Base-by-base conservation (phyloP, 2,329 filamentous ascomycete species). In the Tolypocladium tropicale region DNA sequence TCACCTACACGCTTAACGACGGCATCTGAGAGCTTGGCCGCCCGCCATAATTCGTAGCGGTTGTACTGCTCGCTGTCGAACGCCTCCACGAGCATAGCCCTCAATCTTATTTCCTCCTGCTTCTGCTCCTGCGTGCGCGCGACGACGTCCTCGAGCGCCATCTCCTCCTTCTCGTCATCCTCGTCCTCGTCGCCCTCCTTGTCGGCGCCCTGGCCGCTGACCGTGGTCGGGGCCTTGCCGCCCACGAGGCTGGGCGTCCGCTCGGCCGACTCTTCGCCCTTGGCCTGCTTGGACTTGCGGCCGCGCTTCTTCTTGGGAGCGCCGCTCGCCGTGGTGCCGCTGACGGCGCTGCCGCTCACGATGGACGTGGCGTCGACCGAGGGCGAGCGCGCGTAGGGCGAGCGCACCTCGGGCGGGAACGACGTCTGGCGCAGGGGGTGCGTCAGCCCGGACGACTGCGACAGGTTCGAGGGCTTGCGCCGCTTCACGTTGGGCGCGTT, bases 381-480 rank as follows among this genome's bases (percentile, higher is more conserved):
- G 0, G 86, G 86, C 0, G 85, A 89, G 18, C 86, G 81, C 21
- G 77, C 77, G 43, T 78, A 79, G 0, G 81, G 78, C 2, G 81
- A 83, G 25, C 76, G 70, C 36, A 70, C 71, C 55, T 82, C 85
- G 30, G 88, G 88, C 0, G 88, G 87, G 66, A 91, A 94, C 0
- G 88, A 90, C 5, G 90, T 92, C 65, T 91, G 88, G 41, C 89
- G 87, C 2, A 94, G 81, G 1, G 86, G 87, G 61, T 90, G 87
- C 0, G 80, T 76, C 1, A 81, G 80, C 18, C 66, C 62, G 6
- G 81, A 82, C 9, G 81, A 71, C 30, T 78, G 74, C 4, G 84
- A 84, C 60, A 84, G 75, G 59, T 72, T 80, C 14, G 86, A 90
- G 6, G 84, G 78, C 67, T 92, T 92, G 65, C 88, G 85, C 51